A percentile compares a stretch with the other conserved stretches of the same genome.
These are phyloP conservation scores for Chlamydomonas reinhardtii DNA, from an alignment of 163 green algal species.

Conservation along the genomic window DNA sequence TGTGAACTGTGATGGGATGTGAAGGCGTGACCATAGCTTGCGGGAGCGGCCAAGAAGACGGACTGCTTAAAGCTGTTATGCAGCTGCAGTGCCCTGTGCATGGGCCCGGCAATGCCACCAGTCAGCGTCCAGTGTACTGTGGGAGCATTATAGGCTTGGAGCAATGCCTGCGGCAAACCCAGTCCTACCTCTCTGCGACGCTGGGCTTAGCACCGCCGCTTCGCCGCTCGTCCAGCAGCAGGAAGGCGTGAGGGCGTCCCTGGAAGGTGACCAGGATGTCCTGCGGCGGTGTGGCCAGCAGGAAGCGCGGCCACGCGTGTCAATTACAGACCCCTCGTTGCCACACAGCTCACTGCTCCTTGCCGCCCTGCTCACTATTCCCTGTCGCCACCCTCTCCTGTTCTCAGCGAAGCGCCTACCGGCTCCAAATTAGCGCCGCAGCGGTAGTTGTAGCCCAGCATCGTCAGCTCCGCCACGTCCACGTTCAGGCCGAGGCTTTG, in stretches of 20 bases:
- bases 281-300: background rate
- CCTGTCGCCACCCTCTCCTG: too few species aligned
- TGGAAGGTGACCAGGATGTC: conserved; percentile 26
- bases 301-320: too few species aligned
- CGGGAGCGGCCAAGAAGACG: conserved; percentile 5
- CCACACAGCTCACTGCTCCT: background rate
- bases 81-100: background rate
- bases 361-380: too few species aligned
- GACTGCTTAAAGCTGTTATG: background rate
- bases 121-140: too few species aligned
- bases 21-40: background rate
- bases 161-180: too few species aligned
- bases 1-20: background rate
- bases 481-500: background rate
- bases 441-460: conserved; percentile 29
- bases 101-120: too few species aligned
- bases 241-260: conserved; percentile 27
- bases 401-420: background rate
- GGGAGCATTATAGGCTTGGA: too few species aligned
- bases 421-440: background rate
- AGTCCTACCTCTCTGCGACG: too few species aligned
- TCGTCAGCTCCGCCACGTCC: background rate
- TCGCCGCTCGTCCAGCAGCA: conserved; percentile 22
- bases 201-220: background rate
- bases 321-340: too few species aligned